Percentiles rank a stretch among this genome's conserved stretches.
phyloP scores from a whole-genome alignment of 208 protist genomes.

The Herpetomonas samuelpessoai region DNA sequence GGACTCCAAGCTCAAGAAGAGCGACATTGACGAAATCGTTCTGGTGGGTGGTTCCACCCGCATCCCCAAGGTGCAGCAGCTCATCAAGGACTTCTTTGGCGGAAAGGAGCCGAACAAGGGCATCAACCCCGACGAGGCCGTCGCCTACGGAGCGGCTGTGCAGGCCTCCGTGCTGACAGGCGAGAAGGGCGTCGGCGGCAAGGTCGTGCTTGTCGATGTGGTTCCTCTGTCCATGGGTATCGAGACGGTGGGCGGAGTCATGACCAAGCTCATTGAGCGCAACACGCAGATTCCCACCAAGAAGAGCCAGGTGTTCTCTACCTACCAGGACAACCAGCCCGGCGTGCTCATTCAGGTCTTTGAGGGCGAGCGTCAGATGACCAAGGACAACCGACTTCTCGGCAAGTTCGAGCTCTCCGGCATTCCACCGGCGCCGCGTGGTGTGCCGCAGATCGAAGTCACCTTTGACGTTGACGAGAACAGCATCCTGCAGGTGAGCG shows the following conservation, averaged over 20 bases:
- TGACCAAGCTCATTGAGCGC: constrained; percentile 80
- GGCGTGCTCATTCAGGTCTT: constrained; percentile 93
- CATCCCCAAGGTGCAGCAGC: constrained; percentile 97
- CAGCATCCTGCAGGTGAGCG: constrained; percentile 96
- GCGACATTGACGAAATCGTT: constrained; percentile 96
- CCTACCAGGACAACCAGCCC: constrained; percentile 68
- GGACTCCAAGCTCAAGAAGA: constrained; percentile 95
- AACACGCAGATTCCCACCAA: constrained; percentile 62
- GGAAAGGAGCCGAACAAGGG: constrained; percentile 95
- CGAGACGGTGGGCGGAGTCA: constrained; percentile 92
- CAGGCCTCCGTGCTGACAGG: constrained; percentile 95
- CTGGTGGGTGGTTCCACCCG: constrained; percentile 94
- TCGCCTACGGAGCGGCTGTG: constrained; percentile 98
- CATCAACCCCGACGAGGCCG: constrained; percentile 99
- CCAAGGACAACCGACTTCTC: constrained; percentile 97
- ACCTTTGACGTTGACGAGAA: constrained; percentile 98
- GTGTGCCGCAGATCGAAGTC: constrained; percentile 97
- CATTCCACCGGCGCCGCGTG: constrained; percentile 96
- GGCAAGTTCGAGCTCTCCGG: constrained; percentile 97
- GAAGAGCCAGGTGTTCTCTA: constrained; percentile 64
- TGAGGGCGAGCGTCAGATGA: constrained; percentile 98
- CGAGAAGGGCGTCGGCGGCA: constrained; percentile 59
- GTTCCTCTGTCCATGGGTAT: constrained; percentile 92
- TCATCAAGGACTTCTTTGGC: constrained; percentile 97
- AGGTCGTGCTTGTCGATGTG: constrained; percentile 88